These are phyloP conservation scores for Penicillium arizonense DNA, from an alignment of 495 filamentous ascomycete genomes.

Conservation along the genomic window DNA sequence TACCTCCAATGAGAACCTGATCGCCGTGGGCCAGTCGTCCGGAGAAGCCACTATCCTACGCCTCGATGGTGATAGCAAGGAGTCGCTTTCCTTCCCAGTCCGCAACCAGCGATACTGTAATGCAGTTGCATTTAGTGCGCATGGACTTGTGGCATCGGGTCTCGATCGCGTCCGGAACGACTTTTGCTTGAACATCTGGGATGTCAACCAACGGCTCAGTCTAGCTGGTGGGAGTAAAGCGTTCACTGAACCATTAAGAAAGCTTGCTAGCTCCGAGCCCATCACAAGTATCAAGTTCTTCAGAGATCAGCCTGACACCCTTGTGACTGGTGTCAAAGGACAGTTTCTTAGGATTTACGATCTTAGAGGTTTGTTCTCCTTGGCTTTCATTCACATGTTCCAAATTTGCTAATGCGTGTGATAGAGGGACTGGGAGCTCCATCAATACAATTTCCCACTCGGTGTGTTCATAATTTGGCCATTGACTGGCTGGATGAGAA, in stretches of 20 bases:
- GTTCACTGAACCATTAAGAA: slow-evolving; percentile 60
- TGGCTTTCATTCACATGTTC: slow-evolving; percentile 5
- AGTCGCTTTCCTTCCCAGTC: slow-evolving; percentile 68
- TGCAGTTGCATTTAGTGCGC: slow-evolving; percentile 81
- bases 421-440: slow-evolving; percentile 54
- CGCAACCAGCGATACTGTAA: slow-evolving; percentile 89
- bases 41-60: slow-evolving; percentile 82
- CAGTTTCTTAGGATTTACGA: slow-evolving; percentile 88
- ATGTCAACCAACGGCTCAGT: slow-evolving; percentile 66
- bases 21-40: slow-evolving; percentile 80
- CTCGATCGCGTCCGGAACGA: slow-evolving; percentile 91
- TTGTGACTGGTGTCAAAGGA: slow-evolving; percentile 83
- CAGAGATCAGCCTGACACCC: slow-evolving; percentile 73
- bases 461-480: slow-evolving; percentile 85
- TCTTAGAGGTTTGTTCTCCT: slow-evolving; percentile 64
- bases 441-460: slow-evolving; percentile 66
- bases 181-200: slow-evolving; percentile 91
- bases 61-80: slow-evolving; percentile 63
- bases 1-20: slow-evolving; percentile 67
- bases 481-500: slow-evolving; percentile 90
- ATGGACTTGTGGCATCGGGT: slow-evolving; percentile 78
- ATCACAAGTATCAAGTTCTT: slow-evolving; percentile 94
- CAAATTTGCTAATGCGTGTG: slow-evolving; percentile 4
- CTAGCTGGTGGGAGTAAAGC: slow-evolving; percentile 35
- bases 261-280: slow-evolving; percentile 78